Evolutionary conservation across 495 filamentous ascomycete genomes (phyloP), one percentile per base, ranked within the genome.

Genomic region (Penicilliopsis zonata): DNA sequence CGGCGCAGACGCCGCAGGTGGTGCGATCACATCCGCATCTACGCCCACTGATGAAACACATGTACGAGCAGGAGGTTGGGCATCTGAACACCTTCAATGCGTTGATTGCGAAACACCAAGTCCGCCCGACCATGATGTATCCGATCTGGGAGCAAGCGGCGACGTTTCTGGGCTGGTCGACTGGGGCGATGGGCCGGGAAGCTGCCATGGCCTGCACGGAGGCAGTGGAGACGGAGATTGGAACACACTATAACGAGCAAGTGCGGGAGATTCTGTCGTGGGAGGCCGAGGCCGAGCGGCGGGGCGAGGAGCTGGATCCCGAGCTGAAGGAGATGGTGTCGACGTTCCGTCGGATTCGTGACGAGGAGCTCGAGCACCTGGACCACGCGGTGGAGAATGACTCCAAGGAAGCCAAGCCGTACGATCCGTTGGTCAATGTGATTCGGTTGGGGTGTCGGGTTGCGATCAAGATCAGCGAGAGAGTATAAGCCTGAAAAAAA

Each of bases 141-240:
- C 92, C 92, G 1, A 23, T 95, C 5, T 98, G 90, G 90, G 69
- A 75, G n/a, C 65, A 73, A 8, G 74, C 86, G 0, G 83, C 92
- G 8, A 78, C 84, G 0, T 81, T 78, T 2, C 57, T 98, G 2
- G 90, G 90, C 9, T 93, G 92, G 81, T 70, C 72, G 2, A 98
- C 90, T 1, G 90, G 77, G 0, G 52, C 86, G n/a, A 67, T 96
- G 67, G 86, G 92, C 0, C 72, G 82, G 23, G 88, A 96, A 59
- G 88, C 90, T 0, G 86, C 90, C 3, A 98, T 98, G 90, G 90
- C 92, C 14, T 98, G 90, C 50, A 98, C 90, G 8, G 90, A 98
- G 59, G 90, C 90, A 4, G 86, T 98, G 18, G 90, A 98, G 63
- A 98, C 92, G 18, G 90, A 96, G 64, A 98, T 98, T 41, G 90